Evolutionary conservation across 75 land plant genomes (phyloP), one percentile per base, ranked within the genome.

Genomic region (Picea sitchensis): DNA sequence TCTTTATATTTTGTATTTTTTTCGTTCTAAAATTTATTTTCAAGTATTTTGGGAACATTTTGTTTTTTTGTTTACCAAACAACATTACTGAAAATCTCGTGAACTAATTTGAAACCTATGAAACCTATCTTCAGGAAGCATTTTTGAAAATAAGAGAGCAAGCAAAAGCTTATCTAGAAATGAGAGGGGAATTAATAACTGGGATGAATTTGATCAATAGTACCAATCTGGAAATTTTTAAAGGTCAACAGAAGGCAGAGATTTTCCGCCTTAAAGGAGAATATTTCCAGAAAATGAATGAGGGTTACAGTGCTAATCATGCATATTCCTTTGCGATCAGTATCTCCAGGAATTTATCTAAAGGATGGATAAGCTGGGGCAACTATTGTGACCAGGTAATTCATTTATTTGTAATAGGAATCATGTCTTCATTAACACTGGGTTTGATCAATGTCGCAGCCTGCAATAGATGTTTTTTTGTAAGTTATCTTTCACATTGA

Each of bases 351-450:
- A 90, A 91, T 79, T 83, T 95, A 60, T 88, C 98, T n/a, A 98
- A 98, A 84, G 98, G 98, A 58, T 98, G 99, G 98, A 98, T 98
- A 77, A 98, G 98, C 86, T 98, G 99, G 99, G 99, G 99, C 68
- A 95, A 92, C 84, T 94, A 93, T 85, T 93, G 96, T 88, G 99
- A 98, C 73, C 91, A 91, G 98, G 99, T 98, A 77, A 72, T 63
- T 38, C 47, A 0, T 73, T 68, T 54, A 61, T 17, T 57, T 44
- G 2, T 71, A 14, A 21, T 6, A 5, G 63, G 3, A 61, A n/a
- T 21, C 7, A 61, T 61, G 18, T 61, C 9, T 21, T 61, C 23
- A 5, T 21, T 61, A 61, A 61, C 63, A 20, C 26, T 21, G 20
- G 15, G 20, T 21, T 17, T 61, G 23, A 8, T 21, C 23, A 23